A percentile compares a stretch with the other conserved stretches of the same genome.
phyloP scores from a whole-genome alignment of 495 filamentous ascomycete genomes.

The Tuber borchii region DNA sequence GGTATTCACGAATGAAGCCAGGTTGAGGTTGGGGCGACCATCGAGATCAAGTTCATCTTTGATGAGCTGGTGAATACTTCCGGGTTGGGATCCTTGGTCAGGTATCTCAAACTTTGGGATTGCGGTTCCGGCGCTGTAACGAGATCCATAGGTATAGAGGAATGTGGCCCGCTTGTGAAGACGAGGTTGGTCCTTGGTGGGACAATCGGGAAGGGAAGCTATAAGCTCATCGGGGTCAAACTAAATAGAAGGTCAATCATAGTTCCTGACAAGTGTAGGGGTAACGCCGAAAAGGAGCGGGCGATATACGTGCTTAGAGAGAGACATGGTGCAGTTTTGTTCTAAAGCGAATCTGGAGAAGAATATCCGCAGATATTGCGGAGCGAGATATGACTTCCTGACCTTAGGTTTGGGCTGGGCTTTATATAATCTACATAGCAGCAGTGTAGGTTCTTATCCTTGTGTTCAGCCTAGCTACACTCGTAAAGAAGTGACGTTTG shows the following conservation, averaged over 20 bases:
- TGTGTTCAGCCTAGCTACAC: neutral
- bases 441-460: neutral
- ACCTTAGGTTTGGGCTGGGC: neutral
- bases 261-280: neutral
- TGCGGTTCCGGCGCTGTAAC: constrained; percentile 55
- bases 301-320: constrained; percentile 36
- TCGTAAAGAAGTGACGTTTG: neutral
- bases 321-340: constrained; percentile 30
- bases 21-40: constrained; percentile 64
- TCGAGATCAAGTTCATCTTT: constrained; percentile 70
- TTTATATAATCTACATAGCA: neutral
- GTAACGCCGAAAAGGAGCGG: neutral
- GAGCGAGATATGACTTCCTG: neutral
- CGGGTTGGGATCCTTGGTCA: constrained; percentile 55
- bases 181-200: constrained; percentile 45
- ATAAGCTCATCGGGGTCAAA: constrained; percentile 61
- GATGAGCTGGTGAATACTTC: constrained; percentile 61
- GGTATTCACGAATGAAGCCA: constrained; percentile 66
- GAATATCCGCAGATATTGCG: neutral
- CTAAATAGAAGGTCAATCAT: constrained; percentile 36
- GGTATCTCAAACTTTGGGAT: constrained; percentile 66
- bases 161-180: constrained; percentile 46
- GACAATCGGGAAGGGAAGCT: constrained; percentile 49
- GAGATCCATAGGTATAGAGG: constrained; percentile 57
- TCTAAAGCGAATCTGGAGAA: neutral